Conservation (phyloP, 2,329 filamentous ascomycete species). For the Thermoascus crustaceus region DNA sequence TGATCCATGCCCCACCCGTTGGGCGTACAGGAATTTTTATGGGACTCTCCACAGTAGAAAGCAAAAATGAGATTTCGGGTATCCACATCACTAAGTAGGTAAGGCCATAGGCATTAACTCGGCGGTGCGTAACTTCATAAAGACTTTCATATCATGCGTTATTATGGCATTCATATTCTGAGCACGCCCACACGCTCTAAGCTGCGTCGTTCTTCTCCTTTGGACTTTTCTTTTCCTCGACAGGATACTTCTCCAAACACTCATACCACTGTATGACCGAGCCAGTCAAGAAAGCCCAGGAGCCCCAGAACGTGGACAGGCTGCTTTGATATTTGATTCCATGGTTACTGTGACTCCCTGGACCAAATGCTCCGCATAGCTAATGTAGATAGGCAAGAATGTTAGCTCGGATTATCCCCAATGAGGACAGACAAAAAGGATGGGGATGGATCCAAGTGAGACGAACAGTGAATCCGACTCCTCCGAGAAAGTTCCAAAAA, state of each 20-base stretch:
- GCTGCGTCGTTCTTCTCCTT: background rate
- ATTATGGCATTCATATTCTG: no score
- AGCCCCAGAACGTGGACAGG: slow-evolving; percentile 39
- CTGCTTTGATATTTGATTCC: slow-evolving; percentile 42
- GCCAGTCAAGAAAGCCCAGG: slow-evolving; percentile 37
- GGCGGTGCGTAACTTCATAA: no score
- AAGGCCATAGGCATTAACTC: no score
- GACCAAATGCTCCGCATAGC: slow-evolving; percentile 51
- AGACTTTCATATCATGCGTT: no score
- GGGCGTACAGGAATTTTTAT: no score
- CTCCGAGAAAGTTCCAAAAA: slow-evolving; percentile 57
- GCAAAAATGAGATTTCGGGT: no score
- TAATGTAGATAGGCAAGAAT: slow-evolving; percentile 5
- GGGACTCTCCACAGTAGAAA: no score
- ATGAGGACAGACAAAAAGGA: slow-evolving; percentile 2
- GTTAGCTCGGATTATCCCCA: background rate
- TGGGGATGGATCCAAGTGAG: no score
- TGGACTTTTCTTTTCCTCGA: slow-evolving; percentile 23
- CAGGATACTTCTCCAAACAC: slow-evolving; percentile 41
- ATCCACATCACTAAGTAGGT: no score
- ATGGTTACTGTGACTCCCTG: slow-evolving; percentile 33
- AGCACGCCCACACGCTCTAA: no score
- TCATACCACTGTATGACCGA: slow-evolving; percentile 44
- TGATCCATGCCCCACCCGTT: no score
- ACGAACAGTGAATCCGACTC: slow-evolving; percentile 51